Base-by-base conservation (phyloP, 108 stramenopile species). In the Conticribra weissflogii region DNA sequence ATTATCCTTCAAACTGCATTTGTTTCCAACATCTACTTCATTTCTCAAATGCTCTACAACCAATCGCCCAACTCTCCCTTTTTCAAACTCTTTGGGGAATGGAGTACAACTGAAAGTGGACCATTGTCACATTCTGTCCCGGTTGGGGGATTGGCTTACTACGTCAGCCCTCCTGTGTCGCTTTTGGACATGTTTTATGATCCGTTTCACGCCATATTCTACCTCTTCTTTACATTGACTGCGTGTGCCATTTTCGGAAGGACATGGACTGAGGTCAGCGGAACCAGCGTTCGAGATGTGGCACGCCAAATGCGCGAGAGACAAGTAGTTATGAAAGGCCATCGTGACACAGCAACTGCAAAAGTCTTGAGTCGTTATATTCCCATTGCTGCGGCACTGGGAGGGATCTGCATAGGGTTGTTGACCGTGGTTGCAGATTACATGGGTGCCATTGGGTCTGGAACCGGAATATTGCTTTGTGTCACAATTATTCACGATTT, bases 351-450 rank as follows among this genome's bases (percentile, higher is more conserved):
- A 36, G 95, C 98, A 18, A 80, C 97, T 30, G 93, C 97, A 56
- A 88, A 94, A 65, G 93, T 96, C 34, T 84, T 99, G 63, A 87
- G 97, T 78, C 93, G 98, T 29, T 98, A 98, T 92, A 99, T 98
- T 73, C 99, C 99, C 18, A 96, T 96, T 30, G 98, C 98, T 30
- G 99, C 99, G 24, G 96, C 97, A 28, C 96, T 99, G 77, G 99
- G 99, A 21, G 99, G 99, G 58, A 98, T 99, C 95, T 98, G 98
- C 82, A 98, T 99, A 79, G 99, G 98, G 18, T 94, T 96, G 33
- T 84, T 99, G 24, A 92, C 97, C 12, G 96, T 99, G 53, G 76
- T 97, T 57, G 98, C 98, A 3, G 99, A 99, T 81, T 96, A 98
- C 68, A 81, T 97, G 85, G 99, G 99, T 62, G 92, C 94, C 8